phyloP scores from a whole-genome alignment of 2,329 filamentous ascomycete species.

The Scedosporium apiospermum region DNA sequence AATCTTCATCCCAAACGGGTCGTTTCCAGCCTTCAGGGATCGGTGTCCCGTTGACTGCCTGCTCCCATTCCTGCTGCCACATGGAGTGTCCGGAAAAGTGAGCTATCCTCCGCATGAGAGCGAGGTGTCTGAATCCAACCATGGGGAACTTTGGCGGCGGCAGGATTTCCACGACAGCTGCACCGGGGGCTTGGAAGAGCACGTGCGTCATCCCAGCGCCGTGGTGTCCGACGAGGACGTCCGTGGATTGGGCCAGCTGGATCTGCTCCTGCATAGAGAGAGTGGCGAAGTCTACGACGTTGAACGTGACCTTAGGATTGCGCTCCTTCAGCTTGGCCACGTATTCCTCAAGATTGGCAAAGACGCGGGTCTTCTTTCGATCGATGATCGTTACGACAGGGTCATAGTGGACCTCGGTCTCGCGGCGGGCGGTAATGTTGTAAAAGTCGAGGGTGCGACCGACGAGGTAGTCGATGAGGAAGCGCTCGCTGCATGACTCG shows the following conservation, averaged over 20 bases:
- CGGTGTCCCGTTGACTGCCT: neutral
- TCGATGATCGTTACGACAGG: constrained; percentile 25
- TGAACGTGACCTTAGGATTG: constrained; percentile 18
- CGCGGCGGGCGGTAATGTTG: constrained; percentile 10
- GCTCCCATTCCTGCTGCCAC: constrained; percentile 6
- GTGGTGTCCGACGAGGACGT: constrained; percentile 32
- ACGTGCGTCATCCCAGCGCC: constrained; percentile 32
- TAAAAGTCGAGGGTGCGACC: constrained; percentile 21
- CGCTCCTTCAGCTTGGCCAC: constrained; percentile 15
- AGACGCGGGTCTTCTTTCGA: constrained; percentile 20
- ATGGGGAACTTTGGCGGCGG: constrained; percentile 16
- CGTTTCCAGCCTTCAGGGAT: neutral
- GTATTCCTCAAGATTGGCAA: constrained; percentile 18
- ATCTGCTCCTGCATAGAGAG: constrained; percentile 28
- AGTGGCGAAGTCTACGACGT: constrained; percentile 26
- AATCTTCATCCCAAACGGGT: neutral
- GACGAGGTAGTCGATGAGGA: constrained; percentile 18
- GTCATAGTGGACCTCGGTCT: constrained; percentile 8
- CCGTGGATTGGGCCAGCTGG: constrained; percentile 22
- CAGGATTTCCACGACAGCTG: constrained; percentile 31
- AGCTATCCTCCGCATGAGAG: constrained; percentile 22
- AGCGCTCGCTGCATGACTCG: constrained; percentile 18
- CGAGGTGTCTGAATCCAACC: constrained; percentile 29
- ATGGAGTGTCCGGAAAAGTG: constrained; percentile 27
- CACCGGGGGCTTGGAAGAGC: constrained; percentile 26